These are phyloP conservation scores for Phytophthora litchii DNA, from an alignment of 352 stramenopile species.

Conservation along the genomic window DNA sequence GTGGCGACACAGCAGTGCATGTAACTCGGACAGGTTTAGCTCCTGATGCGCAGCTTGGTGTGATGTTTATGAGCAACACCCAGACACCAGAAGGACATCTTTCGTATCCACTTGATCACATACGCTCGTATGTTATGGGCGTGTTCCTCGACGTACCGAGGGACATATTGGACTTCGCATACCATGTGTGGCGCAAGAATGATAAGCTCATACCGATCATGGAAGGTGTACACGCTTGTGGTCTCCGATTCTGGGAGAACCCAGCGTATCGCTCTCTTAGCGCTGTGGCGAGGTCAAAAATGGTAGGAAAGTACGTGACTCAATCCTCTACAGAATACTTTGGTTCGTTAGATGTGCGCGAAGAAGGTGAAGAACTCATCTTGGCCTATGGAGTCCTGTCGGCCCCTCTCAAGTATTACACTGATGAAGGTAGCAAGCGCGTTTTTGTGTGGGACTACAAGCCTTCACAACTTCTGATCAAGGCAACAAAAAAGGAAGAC, in stretches of 20 bases:
- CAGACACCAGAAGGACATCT: slow-evolving; percentile 43
- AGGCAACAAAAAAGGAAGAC: slow-evolving; percentile 19
- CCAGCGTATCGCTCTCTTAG: slow-evolving; percentile 32
- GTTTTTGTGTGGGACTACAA: slow-evolving; percentile 38
- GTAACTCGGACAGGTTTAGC: slow-evolving; percentile 63
- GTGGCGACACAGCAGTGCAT: slow-evolving; percentile 57
- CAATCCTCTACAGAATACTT: slow-evolving; percentile 47
- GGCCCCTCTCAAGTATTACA: slow-evolving; percentile 37
- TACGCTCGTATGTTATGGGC: slow-evolving; percentile 68
- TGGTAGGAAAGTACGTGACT: slow-evolving; percentile 50
- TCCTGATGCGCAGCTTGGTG: slow-evolving; percentile 49
- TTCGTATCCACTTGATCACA: slow-evolving; percentile 58
- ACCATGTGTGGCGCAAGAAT: slow-evolving; percentile 37
- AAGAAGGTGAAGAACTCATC: slow-evolving; percentile 19
- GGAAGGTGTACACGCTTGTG: slow-evolving; percentile 44
- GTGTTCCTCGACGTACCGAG: slow-evolving; percentile 72
- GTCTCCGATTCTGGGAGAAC: slow-evolving; percentile 53
- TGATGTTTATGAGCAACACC: slow-evolving; percentile 69
- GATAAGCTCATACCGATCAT: slow-evolving; percentile 40
- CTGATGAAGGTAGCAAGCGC: slow-evolving; percentile 22
- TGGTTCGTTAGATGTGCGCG: slow-evolving; percentile 35
- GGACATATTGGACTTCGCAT: slow-evolving; percentile 50
- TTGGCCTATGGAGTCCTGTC: slow-evolving; percentile 34
- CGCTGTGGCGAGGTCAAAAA: slow-evolving; percentile 24
- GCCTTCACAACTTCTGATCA: slow-evolving; percentile 13